Base-by-base conservation (phyloP, 306 rosid species). In the Trifolium dubium region DNA sequence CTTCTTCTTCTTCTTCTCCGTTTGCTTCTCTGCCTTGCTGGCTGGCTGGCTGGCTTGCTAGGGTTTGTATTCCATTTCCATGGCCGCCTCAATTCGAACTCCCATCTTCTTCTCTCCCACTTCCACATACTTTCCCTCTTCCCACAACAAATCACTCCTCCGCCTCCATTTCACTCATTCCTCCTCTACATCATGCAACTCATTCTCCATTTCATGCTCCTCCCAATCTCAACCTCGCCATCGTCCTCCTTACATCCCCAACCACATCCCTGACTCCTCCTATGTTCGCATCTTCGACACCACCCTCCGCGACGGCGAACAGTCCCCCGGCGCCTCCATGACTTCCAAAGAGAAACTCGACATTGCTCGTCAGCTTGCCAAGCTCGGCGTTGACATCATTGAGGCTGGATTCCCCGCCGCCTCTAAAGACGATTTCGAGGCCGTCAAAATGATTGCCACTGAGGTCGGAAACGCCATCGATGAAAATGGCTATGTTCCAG, bases 261-360 rank as follows among this genome's bases (percentile, higher is more conserved):
- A 88, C 76, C 92, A 71, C 71, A 92, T 94, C 50, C 81, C 93
- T 0, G 99, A 94, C 61, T 90, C 98, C 4, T 29, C 63, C 29
- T 94, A 94, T 40, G 96, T 94, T 9, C 95, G 99, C 54, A 75
- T 94, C 68, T 90, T 92, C 50, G 96, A 94, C 85, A 94, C 99
- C 63, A 94, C 99, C 8, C 97, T 94, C 80, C 99, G 99, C 13
- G 98, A 94, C 61, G 99, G 98, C 69, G 99, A 94, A 86, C 99
- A 94, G 75, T 89, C 97, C 29, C 99, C 98, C 5, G 99, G 99
- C n/a, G 97, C 99, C 47, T 86, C 99, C 62, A 83, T 94, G 80
- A 94, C 96, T 2, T 84, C 97, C 5, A 94, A 90, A 75, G 96
- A 92, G 83, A 94, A 94, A 72, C 75, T 92, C 8, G 98, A 90